Percentiles rank a stretch among this genome's conserved stretches.
phyloP scores from a whole-genome alignment of 1,284 basidiomycete species.

The Abortiporus biennis region DNA sequence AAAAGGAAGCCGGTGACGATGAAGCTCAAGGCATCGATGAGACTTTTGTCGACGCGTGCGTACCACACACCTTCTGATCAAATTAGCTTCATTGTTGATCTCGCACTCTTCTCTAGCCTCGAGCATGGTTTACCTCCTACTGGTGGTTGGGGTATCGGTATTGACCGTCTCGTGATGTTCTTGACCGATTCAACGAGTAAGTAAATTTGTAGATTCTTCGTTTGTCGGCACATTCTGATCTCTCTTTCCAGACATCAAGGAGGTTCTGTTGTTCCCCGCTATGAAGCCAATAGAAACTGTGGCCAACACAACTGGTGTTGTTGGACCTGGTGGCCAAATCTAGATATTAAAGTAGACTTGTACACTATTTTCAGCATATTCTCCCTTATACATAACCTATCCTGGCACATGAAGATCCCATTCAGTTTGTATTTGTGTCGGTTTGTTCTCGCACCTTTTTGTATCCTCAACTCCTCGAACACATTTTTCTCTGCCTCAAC shows the following conservation, averaged over 20 bases:
- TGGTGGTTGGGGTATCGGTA: constrained; percentile 93
- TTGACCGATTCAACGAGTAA: constrained; percentile 85
- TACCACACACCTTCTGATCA: constrained; percentile 14
- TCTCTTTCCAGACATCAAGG: constrained; percentile 72
- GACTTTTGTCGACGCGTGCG: constrained; percentile 87
- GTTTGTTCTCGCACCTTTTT: too few relatives aligned
- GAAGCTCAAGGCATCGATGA: constrained; percentile 98
- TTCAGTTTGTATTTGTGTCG: too few relatives aligned
- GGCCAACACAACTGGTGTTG: constrained; percentile 20
- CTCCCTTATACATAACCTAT: too few relatives aligned
- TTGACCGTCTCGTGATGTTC: constrained; percentile 96
- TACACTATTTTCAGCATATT: too few relatives aligned
- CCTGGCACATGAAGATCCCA: too few relatives aligned
- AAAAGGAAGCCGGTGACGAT: constrained; percentile 97
- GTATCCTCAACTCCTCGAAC: too few relatives aligned
- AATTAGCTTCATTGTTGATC: constrained; percentile 6
- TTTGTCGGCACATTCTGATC: background rate
- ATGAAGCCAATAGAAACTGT: constrained; percentile 75
- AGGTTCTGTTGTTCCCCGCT: constrained; percentile 84
- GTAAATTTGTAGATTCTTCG: constrained; percentile 27
- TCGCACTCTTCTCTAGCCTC: constrained; percentile 44
- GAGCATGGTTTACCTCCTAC: constrained; percentile 98
- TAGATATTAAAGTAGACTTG: constrained; percentile 12
- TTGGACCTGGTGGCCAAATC: constrained; percentile 26
- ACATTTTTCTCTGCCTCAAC: too few relatives aligned